Percentiles rank a stretch among this genome's conserved stretches.
Conservation (phyloP, 805 yeast species). For the Brettanomyces nanus region DNA sequence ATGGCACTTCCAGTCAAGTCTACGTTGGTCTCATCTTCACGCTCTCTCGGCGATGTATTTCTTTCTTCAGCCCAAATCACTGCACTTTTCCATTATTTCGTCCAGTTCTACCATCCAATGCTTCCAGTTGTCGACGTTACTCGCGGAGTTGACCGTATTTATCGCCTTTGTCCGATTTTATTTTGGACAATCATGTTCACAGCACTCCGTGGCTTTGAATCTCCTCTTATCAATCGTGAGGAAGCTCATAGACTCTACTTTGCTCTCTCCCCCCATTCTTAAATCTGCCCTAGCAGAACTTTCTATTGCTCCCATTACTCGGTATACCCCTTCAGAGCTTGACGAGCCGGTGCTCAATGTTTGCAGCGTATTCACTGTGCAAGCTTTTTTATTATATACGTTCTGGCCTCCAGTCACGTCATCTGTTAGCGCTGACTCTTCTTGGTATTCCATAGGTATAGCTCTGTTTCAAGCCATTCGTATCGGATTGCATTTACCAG, state of each 20-base stretch:
- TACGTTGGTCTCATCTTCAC: background rate
- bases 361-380: slow-evolving; percentile 89
- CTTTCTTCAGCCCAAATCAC: slow-evolving; percentile 54
- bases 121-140: slow-evolving; percentile 80
- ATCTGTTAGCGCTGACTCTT: slow-evolving; percentile 88
- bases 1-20: no score
- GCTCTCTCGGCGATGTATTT: slow-evolving; percentile 55
- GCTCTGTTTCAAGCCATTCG: slow-evolving; percentile 90
- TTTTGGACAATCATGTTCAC: slow-evolving; percentile 92
- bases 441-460: slow-evolving; percentile 91
- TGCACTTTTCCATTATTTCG: slow-evolving; percentile 60
- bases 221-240: slow-evolving; percentile 17
- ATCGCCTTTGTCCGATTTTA: slow-evolving; percentile 73
- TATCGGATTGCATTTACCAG: slow-evolving; percentile 84
- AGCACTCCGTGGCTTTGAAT: slow-evolving; percentile 59
- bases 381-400: slow-evolving; percentile 80
- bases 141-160: slow-evolving; percentile 76
- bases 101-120: slow-evolving; percentile 71
- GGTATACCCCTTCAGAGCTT: slow-evolving; percentile 69
- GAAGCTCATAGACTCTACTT: slow-evolving; percentile 38
- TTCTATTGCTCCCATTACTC: slow-evolving; percentile 81
- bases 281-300: slow-evolving; percentile 78
- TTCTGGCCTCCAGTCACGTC: slow-evolving; percentile 97
- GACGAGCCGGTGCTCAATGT: slow-evolving; percentile 82
- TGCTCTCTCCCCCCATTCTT: slow-evolving; percentile 56